phyloP scores from a whole-genome alignment of 2,329 filamentous ascomycete species.

The Exophiala xenobiotica region DNA sequence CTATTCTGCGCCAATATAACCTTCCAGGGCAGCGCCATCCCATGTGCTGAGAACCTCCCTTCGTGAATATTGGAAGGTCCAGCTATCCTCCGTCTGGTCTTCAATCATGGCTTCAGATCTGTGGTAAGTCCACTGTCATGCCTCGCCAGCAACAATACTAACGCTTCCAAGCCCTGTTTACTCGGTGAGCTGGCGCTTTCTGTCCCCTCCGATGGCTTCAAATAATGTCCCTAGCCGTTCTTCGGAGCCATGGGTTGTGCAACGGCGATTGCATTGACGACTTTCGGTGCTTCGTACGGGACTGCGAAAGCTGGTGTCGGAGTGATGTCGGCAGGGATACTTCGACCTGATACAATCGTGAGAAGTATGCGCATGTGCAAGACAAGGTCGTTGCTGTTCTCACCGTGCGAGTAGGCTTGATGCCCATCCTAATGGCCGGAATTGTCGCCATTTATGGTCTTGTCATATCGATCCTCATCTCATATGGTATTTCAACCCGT shows the following conservation, averaged over 20 bases:
- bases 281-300: conserved; percentile 94
- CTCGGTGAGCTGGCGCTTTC: conserved; percentile 69
- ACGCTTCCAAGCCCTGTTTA: conserved; percentile 71
- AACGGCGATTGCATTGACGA: conserved; percentile 92
- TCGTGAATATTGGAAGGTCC: neutral
- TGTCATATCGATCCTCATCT: conserved; percentile 86
- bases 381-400: too few species aligned
- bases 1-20: too few species aligned
- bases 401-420: conserved; percentile 16
- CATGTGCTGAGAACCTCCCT: neutral
- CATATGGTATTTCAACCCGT: conserved; percentile 69
- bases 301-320: conserved; percentile 99
- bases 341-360: conserved; percentile 95
- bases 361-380: conserved; percentile 84
- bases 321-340: conserved; percentile 96
- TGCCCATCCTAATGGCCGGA: conserved; percentile 87
- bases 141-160: conserved; percentile 33
- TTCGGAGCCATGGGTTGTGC: conserved; percentile 98
- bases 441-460: conserved; percentile 99
- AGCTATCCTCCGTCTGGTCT: neutral
- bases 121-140: conserved; percentile 67
- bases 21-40: too few species aligned
- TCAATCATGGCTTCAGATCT: conserved; percentile 74
- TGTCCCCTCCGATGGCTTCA: neutral
- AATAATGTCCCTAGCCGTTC: conserved; percentile 65